Base-by-base conservation (phyloP, 1,284 basidiomycete species). In the Abortiporus biennis region DNA sequence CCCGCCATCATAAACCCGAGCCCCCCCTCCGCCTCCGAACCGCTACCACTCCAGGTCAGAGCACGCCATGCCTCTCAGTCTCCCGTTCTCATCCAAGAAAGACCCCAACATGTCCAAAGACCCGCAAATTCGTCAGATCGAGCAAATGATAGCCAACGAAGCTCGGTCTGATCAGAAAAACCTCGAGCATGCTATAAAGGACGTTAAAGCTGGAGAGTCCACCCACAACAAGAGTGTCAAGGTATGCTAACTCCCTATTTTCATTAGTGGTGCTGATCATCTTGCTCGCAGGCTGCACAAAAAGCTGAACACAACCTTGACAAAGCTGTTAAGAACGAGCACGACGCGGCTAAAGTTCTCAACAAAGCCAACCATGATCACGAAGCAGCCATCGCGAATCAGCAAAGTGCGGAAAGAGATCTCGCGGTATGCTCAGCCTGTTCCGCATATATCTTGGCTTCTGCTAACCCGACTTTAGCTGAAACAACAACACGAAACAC, bases 341-440 rank as follows among this genome's bases (percentile, higher is more conserved):
- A 68, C 40, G 62, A 62, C 30, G 60, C 66, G n/a, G 63, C 66
- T 31, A 65, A 66, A 38, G 61, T 62, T 19, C 55, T 78, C 33
- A 67, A 73, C 51, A 66, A 72, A 39, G 75, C 72, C 3, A 64
- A 66, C 11, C 68, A 75, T 42, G 54, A 62, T 4, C 75, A 80
- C 49, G 72, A 79, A 19, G 53, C 63, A 12, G 72, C 74, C 6
- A 46, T 69, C 32, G 54, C 69, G 4, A 53, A 66, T 34, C 56
- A 73, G 36, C 61, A 65, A 34, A 64, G 58, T 40, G 71, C 73
- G 2, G 64, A 70, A 50, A 63, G 66, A 39, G 66, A 72, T 23
- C 54, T 70, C 24, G 58, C 71, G 55, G 76, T 71, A 53, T 34
- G 65, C 59, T 32, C n/a, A n/a, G n/a, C n/a, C n/a, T n/a, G n/a